These are phyloP conservation scores for Takashimella koratensis DNA, from an alignment of 1,284 basidiomycete species.

Conservation along the genomic window DNA sequence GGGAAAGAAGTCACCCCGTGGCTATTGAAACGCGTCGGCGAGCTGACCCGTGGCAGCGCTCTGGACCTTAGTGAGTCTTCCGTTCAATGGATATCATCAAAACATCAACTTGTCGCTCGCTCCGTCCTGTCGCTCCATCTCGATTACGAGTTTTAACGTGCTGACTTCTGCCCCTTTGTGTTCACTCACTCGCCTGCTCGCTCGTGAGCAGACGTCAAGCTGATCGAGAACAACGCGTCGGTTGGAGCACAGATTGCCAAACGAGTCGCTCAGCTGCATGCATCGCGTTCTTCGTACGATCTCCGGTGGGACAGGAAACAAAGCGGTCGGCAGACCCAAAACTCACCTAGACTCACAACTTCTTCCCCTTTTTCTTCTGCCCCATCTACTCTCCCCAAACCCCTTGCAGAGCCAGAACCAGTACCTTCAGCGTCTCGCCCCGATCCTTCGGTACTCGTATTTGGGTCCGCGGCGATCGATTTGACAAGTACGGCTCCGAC, in stretches of 20 bases:
- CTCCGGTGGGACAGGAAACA: no score
- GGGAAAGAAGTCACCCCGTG: conserved; percentile 96
- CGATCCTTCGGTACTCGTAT: conserved; percentile 56
- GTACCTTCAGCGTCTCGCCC: conserved; percentile 6
- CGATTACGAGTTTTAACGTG: no score
- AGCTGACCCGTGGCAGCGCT: conserved; percentile 73
- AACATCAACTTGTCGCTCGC: no score
- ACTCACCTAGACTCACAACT: neutral
- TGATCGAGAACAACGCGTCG: conserved; percentile 87
- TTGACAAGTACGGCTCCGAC: conserved; percentile 59
- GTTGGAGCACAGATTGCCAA: conserved; percentile 80
- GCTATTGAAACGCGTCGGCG: conserved; percentile 78
- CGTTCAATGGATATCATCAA: neutral
- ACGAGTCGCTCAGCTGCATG: conserved; percentile 63
- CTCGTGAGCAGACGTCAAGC: conserved; percentile 65
- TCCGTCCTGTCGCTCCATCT: no score
- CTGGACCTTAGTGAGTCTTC: conserved; percentile 62
- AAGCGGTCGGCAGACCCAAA: neutral
- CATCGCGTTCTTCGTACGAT: conserved; percentile 23
- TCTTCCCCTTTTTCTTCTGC: neutral
- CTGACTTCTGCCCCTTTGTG: neutral
- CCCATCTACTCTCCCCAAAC: neutral
- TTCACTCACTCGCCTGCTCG: neutral
- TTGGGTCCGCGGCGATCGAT: conserved; percentile 84
- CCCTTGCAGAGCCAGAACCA: neutral